Conservation (phyloP, 306 rosid species). For the Luffa aegyptiaca region DNA sequence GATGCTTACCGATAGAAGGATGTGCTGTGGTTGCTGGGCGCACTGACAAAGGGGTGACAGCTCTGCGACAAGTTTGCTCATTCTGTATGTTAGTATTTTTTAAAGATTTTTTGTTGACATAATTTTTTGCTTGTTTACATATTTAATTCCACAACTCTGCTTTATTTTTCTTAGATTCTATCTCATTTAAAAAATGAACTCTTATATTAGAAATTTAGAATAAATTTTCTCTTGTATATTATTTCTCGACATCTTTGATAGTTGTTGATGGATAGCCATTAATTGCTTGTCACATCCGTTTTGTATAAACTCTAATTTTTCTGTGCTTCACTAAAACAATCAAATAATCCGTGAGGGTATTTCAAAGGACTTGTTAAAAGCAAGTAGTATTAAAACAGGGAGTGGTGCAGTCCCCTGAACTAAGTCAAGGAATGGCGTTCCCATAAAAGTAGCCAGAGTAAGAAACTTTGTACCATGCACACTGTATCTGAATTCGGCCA, state of each 20-base stretch:
- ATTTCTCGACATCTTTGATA: background rate
- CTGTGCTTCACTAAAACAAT: background rate
- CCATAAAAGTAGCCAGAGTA: background rate
- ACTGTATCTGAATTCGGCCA: background rate
- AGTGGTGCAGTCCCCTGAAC: background rate
- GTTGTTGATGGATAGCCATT: background rate
- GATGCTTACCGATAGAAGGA: constrained; percentile 67
- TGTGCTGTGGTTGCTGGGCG: constrained; percentile 85
- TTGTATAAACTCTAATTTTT: background rate
- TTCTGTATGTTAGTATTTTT: constrained; percentile 48
- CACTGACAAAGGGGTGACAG: constrained; percentile 97
- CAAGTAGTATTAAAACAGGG: background rate
- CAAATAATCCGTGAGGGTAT: background rate
- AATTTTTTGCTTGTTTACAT: constrained; percentile 2
- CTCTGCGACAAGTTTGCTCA: constrained; percentile 79
- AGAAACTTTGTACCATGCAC: background rate
- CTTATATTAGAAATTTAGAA: background rate
- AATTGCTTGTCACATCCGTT: background rate
- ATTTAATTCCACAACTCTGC: background rate
- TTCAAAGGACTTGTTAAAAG: background rate
- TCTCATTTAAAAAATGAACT: background rate
- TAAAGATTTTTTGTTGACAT: background rate
- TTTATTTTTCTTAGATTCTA: background rate
- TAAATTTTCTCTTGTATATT: background rate
- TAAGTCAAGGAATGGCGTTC: background rate